Conservation (phyloP, 2,329 filamentous ascomycete species). For the Talaromyces sp. region DNA sequence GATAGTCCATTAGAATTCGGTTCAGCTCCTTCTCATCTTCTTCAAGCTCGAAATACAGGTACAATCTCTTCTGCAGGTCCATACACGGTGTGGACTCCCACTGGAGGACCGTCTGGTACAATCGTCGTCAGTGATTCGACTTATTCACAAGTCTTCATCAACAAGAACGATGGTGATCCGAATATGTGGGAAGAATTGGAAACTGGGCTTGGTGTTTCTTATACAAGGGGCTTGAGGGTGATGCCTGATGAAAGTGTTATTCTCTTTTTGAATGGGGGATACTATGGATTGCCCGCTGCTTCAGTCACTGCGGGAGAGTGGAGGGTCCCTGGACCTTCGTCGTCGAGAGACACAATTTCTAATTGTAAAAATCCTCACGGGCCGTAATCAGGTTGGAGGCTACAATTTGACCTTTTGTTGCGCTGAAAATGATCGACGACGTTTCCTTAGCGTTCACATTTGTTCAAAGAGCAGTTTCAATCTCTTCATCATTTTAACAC, state of each 20-base stretch:
- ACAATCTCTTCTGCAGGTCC: slow-evolving; percentile 40
- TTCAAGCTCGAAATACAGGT: slow-evolving; percentile 43
- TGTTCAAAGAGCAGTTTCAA: no score
- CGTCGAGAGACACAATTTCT: background rate
- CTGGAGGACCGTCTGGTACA: slow-evolving; percentile 48
- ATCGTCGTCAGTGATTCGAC: slow-evolving; percentile 48
- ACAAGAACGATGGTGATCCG: slow-evolving; percentile 43
- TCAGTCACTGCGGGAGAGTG: slow-evolving; percentile 10
- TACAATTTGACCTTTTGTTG: no score
- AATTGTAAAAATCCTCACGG: background rate
- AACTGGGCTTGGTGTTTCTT: slow-evolving; percentile 42
- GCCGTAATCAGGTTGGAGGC: no score
- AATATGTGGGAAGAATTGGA: slow-evolving; percentile 46
- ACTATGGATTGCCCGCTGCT: background rate
- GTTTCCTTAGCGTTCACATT: no score
- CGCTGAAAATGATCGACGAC: no score
- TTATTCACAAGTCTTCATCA: slow-evolving; percentile 46
- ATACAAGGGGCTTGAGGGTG: slow-evolving; percentile 48
- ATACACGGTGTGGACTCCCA: slow-evolving; percentile 53
- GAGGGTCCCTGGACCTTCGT: background rate
- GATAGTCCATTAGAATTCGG: slow-evolving; percentile 52
- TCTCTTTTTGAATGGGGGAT: slow-evolving; percentile 6
- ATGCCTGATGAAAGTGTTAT: slow-evolving; percentile 33
- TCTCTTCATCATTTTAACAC: no score
- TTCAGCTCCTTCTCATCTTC: slow-evolving; percentile 42